Conservation (phyloP, 495 filamentous ascomycete genomes). For the Neurospora sp. region DNA sequence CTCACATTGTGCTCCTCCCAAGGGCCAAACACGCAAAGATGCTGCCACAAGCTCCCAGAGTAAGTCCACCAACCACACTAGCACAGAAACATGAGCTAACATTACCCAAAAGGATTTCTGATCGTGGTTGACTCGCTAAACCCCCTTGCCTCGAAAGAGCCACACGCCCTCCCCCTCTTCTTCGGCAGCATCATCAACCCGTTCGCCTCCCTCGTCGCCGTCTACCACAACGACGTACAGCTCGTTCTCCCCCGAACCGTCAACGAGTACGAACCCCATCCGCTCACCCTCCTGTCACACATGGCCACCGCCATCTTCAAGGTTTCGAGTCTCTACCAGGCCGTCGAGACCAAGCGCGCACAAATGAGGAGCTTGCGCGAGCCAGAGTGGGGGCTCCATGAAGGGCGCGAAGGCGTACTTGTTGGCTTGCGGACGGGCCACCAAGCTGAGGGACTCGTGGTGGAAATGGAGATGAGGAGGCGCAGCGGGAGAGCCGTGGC, state of each 20-base stretch:
- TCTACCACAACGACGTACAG: constrained; percentile 62
- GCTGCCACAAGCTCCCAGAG: constrained; percentile 20
- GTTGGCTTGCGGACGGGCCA: constrained; percentile 37
- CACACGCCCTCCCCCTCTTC: constrained; percentile 40
- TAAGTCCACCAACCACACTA: constrained; percentile 20
- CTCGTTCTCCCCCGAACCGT: constrained; percentile 14
- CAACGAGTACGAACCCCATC: constrained; percentile 53
- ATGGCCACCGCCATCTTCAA: constrained; percentile 42
- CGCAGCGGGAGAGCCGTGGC: constrained; percentile 66
- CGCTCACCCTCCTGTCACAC: constrained; percentile 48
- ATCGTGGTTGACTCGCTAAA: constrained; percentile 56
- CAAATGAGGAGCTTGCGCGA: constrained; percentile 56
- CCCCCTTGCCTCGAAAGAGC: constrained; percentile 29
- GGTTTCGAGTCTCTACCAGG: constrained; percentile 52
- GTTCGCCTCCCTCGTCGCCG: constrained; percentile 43
- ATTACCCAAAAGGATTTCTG: constrained; percentile 34
- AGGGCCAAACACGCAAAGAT: constrained; percentile 14
- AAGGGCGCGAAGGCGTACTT: constrained; percentile 65
- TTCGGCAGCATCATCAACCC: constrained; percentile 47
- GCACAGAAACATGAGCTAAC: constrained; percentile 23
- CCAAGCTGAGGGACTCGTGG: constrained; percentile 44
- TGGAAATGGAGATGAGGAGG: constrained; percentile 78
- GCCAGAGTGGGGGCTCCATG: constrained; percentile 67
- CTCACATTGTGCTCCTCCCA: constrained; percentile 33
- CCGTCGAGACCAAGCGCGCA: constrained; percentile 55